phyloP scores from a whole-genome alignment of 176 grass and related monocot genomes.

The Saccharum officinarum region DNA sequence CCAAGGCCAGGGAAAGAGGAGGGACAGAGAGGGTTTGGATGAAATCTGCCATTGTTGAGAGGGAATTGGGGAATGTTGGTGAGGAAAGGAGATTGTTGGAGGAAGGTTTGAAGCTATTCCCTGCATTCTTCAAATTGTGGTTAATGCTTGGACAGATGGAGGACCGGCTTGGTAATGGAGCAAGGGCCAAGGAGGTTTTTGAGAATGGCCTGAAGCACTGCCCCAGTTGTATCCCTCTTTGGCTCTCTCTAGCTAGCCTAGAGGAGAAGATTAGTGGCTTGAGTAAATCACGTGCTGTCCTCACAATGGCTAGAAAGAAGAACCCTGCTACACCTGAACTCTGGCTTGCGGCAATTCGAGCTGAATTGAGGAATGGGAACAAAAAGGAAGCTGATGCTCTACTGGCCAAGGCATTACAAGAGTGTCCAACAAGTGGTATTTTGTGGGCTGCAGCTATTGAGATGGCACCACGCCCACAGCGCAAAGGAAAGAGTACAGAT shows the following conservation, averaged over 20 bases:
- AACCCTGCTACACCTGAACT: conserved; percentile 86
- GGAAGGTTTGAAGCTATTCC: conserved; percentile 88
- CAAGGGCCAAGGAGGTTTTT: conserved; percentile 69
- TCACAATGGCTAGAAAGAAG: conserved; percentile 88
- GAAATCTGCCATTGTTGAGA: conserved; percentile 92
- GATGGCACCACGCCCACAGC: conserved; percentile 77
- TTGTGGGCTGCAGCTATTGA: conserved; percentile 89
- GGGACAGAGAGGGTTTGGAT: conserved; percentile 98
- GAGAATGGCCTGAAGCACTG: conserved; percentile 80
- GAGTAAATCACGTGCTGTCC: conserved; percentile 86
- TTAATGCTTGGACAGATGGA: conserved; percentile 98
- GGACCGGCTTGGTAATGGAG: conserved; percentile 56
- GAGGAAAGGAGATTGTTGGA: conserved; percentile 85
- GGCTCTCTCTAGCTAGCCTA: conserved; percentile 81
- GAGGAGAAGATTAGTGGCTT: conserved; percentile 83
- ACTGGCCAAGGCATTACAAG: conserved; percentile 85
- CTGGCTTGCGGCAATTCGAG: conserved; percentile 83
- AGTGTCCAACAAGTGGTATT: conserved; percentile 84
- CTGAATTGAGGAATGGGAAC: conserved; percentile 72
- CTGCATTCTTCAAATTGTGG: conserved; percentile 85
- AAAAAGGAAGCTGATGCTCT: conserved; percentile 84
- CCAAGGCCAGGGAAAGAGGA: conserved; percentile 90
- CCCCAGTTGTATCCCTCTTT: conserved; percentile 71
- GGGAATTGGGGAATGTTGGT: conserved; percentile 66
- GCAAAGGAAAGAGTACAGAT: conserved; percentile 77